A percentile compares a stretch with the other conserved stretches of the same genome.
These are phyloP conservation scores for Globisporangium paddicum DNA, from an alignment of 352 stramenopile species.

Conservation along the genomic window DNA sequence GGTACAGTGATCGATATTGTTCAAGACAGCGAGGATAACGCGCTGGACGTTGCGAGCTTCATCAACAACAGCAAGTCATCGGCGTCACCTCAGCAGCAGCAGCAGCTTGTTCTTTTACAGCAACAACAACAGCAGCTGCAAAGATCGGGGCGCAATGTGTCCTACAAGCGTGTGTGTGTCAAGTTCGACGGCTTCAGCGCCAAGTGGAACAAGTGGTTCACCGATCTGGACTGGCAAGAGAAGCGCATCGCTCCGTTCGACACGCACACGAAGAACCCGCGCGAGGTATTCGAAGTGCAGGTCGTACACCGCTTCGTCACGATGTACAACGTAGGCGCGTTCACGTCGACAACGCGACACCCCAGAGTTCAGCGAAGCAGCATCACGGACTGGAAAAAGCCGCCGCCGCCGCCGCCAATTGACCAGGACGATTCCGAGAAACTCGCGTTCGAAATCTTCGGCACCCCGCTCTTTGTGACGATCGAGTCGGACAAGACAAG, in stretches of 20 bases:
- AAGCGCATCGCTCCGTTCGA: slow-evolving; percentile 43
- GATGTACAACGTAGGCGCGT: not conserved
- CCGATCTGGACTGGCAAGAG: slow-evolving; percentile 43
- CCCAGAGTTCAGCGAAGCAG: not conserved
- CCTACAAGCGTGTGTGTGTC: slow-evolving; percentile 34
- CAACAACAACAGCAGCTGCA: not conserved
- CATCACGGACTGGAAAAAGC: not conserved
- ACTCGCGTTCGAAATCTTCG: slow-evolving; percentile 46
- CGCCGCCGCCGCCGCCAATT: slow-evolving; percentile 7
- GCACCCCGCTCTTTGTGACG: slow-evolving; percentile 68
- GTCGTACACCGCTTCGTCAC: slow-evolving; percentile 55
- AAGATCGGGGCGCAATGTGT: not conserved
- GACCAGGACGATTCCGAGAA: slow-evolving; percentile 15
- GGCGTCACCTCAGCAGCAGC: not conserved
- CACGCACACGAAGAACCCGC: slow-evolving; percentile 29
- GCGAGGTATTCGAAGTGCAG: slow-evolving; percentile 76
- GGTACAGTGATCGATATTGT: slow-evolving; percentile 55
- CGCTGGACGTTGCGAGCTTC: not conserved
- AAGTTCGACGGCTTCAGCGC: slow-evolving; percentile 69
- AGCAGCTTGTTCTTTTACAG: not conserved
- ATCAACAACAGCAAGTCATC: not conserved
- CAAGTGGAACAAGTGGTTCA: slow-evolving; percentile 79
- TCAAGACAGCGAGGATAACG: slow-evolving; percentile 5
- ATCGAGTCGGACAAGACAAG: slow-evolving; percentile 61
- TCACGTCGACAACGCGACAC: not conserved